phyloP scores from a whole-genome alignment of 495 filamentous ascomycete genomes.

The Penicillium arizonense region DNA sequence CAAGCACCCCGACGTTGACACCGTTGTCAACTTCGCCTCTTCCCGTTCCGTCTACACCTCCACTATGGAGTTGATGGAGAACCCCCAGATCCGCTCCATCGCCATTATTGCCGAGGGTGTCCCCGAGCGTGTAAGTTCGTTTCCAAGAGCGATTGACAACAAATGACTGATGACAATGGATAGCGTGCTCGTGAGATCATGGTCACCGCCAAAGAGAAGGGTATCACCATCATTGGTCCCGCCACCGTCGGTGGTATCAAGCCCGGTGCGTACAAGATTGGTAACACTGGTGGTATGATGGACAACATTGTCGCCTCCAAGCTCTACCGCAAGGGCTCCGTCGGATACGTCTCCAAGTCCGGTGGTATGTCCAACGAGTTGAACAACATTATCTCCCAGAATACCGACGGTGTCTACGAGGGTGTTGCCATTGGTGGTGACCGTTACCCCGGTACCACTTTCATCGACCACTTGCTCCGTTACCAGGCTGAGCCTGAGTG shows the following conservation, averaged over 20 bases:
- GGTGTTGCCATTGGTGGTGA: slow-evolving; percentile 99
- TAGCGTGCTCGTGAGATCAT: slow-evolving; percentile 96
- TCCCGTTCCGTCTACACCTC: slow-evolving; percentile 97
- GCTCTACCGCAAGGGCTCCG: slow-evolving; percentile 97
- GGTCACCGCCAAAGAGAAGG: slow-evolving; percentile 94
- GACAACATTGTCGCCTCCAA: slow-evolving; percentile 99
- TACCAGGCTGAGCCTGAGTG: slow-evolving; percentile 94
- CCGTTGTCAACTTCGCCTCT: slow-evolving; percentile 98
- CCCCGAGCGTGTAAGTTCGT: slow-evolving; percentile 76
- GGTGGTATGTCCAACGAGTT: slow-evolving; percentile 99
- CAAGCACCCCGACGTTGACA: slow-evolving; percentile 97
- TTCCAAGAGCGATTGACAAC: neutral
- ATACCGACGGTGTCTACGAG: slow-evolving; percentile 96
- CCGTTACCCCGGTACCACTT: slow-evolving; percentile 96
- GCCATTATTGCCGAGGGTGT: slow-evolving; percentile 99
- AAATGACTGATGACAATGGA: slow-evolving; percentile 15
- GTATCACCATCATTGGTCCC: slow-evolving; percentile 97
- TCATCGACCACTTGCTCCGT: slow-evolving; percentile 95
- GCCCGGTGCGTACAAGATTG: slow-evolving; percentile 98
- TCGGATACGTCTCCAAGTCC: slow-evolving; percentile 99
- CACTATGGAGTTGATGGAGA: slow-evolving; percentile 97
- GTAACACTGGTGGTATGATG: slow-evolving; percentile 99
- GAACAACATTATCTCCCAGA: slow-evolving; percentile 98
- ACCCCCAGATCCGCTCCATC: slow-evolving; percentile 94
- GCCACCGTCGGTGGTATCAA: slow-evolving; percentile 99